Conservation (phyloP, 1,284 basidiomycete genomes). For the Mycosarcoma mackinlayi region DNA sequence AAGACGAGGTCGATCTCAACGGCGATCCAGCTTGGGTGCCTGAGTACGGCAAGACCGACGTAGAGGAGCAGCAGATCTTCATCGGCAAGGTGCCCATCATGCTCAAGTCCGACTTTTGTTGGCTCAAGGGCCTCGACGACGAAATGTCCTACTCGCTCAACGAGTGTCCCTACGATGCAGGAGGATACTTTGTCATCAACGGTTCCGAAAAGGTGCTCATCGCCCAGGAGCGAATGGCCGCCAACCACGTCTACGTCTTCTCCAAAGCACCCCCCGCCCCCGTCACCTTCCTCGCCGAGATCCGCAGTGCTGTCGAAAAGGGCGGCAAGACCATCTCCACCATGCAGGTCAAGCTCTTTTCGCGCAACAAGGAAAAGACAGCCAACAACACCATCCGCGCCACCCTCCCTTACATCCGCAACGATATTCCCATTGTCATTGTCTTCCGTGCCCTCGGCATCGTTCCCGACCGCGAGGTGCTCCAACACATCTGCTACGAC, state of each 20-base stretch:
- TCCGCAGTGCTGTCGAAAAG: slow-evolving; percentile 96
- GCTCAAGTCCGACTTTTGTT: slow-evolving; percentile 95
- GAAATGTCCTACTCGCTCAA: slow-evolving; percentile 88
- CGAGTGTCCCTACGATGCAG: slow-evolving; percentile 93
- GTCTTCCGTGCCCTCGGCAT: slow-evolving; percentile 98
- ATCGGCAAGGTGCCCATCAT: slow-evolving; percentile 99
- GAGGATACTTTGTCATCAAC: slow-evolving; percentile 99
- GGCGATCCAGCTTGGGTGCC: slow-evolving; percentile 86
- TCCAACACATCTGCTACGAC: slow-evolving; percentile 99
- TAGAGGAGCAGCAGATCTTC: slow-evolving; percentile 81
- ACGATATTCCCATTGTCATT: slow-evolving; percentile 98
- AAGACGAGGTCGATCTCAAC: slow-evolving; percentile 75
- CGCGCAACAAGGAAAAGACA: slow-evolving; percentile 84
- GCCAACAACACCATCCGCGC: slow-evolving; percentile 92
- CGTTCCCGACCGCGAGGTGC: slow-evolving; percentile 95
- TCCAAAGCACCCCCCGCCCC: slow-evolving; percentile 97
- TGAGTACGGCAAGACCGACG: slow-evolving; percentile 74
- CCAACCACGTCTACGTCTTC: slow-evolving; percentile 99
- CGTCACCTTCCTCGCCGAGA: slow-evolving; percentile 94
- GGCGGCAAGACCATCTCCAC: slow-evolving; percentile 98
- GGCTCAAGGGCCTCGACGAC: slow-evolving; percentile 82
- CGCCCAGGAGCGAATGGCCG: slow-evolving; percentile 99
- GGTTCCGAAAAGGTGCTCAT: slow-evolving; percentile 99
- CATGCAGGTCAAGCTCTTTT: slow-evolving; percentile 98
- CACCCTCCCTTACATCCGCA: slow-evolving; percentile 96